phyloP scores from a whole-genome alignment of 2,329 filamentous ascomycete species.

The Monilinia vaccinii-corymbosi region DNA sequence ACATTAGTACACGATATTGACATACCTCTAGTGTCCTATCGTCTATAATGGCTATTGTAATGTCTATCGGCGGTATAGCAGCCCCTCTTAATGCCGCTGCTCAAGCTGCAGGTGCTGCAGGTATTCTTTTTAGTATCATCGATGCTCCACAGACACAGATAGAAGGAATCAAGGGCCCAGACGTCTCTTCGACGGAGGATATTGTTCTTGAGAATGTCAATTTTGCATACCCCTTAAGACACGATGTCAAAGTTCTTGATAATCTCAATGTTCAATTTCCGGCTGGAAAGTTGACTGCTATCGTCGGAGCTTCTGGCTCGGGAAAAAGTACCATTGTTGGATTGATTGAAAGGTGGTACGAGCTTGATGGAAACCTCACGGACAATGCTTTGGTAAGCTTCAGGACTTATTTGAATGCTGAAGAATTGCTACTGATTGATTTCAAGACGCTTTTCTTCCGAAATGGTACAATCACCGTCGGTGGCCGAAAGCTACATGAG shows the following conservation, averaged over 20 bases:
- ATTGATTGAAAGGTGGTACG: constrained; percentile 64
- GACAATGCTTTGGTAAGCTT: constrained; percentile 21
- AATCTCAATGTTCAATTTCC: constrained; percentile 48
- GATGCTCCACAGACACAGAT: constrained; percentile 31
- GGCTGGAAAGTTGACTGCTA: constrained; percentile 59
- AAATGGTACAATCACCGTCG: constrained; percentile 17
- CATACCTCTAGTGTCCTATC: constrained; percentile 36
- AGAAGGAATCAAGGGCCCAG: constrained; percentile 37
- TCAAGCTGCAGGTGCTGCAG: constrained; percentile 31
- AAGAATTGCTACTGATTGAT: not conserved
- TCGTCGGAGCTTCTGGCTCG: constrained; percentile 63
- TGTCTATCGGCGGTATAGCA: constrained; percentile 48
- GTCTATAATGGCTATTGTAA: constrained; percentile 30
- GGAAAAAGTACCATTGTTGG: constrained; percentile 70
- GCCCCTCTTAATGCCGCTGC: constrained; percentile 46
- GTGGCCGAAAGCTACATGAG: constrained; percentile 15
- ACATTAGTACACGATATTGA: constrained; percentile 20
- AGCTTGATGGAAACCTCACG: constrained; percentile 36
- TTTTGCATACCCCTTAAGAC: constrained; percentile 65
- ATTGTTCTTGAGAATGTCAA: constrained; percentile 55
- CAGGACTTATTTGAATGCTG: not conserved
- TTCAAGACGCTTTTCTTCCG: constrained; percentile 20
- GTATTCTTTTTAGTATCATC: constrained; percentile 31
- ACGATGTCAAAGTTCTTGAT: constrained; percentile 55
- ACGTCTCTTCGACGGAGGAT: constrained; percentile 41